Evolutionary conservation across 2,329 filamentous ascomycete genomes (phyloP).

Genomic region (Emericellopsis cladophorae): DNA sequence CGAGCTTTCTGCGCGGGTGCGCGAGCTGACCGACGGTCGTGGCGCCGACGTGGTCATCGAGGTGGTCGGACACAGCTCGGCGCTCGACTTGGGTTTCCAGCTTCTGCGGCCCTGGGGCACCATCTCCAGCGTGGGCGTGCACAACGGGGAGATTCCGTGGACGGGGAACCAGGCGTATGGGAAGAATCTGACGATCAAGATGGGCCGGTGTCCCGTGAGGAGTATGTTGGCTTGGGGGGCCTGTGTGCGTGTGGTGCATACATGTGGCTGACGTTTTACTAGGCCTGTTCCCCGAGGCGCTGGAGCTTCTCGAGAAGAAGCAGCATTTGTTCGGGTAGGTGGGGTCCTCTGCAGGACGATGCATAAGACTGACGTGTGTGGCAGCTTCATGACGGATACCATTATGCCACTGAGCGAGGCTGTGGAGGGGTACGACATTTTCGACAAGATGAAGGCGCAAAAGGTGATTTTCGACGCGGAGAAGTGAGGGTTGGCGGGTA

Average conservation of each 20-base stretch:
- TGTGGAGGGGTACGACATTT: constrained; percentile 56
- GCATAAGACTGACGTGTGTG: constrained; percentile 5
- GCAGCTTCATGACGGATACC: constrained; percentile 64
- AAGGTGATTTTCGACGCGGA: constrained; percentile 57
- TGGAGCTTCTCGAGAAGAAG: constrained; percentile 51
- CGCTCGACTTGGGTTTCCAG: constrained; percentile 58
- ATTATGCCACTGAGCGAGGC: constrained; percentile 59
- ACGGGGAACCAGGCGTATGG: constrained; percentile 15
- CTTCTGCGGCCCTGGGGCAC: constrained; percentile 59
- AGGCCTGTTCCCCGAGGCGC: constrained; percentile 39
- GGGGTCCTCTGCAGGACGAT: background rate
- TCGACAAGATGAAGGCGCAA: constrained; percentile 60
- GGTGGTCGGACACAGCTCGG: constrained; percentile 58
- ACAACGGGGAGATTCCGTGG: constrained; percentile 43
- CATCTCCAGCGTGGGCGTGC: constrained; percentile 65
- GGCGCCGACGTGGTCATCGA: constrained; percentile 84
- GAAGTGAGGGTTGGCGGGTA: too few species aligned
- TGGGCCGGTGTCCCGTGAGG: constrained; percentile 61
- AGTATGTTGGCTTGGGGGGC: constrained; percentile 17
- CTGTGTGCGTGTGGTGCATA: too few species aligned
- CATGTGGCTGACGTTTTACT: background rate
- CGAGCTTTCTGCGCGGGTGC: constrained; percentile 54
- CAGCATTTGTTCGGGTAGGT: constrained; percentile 54
- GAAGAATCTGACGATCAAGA: constrained; percentile 62
- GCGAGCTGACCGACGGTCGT: constrained; percentile 62